These are phyloP conservation scores for Solanum pinnatisectum DNA, from an alignment of 257 asterid genomes.

Conservation along the genomic window DNA sequence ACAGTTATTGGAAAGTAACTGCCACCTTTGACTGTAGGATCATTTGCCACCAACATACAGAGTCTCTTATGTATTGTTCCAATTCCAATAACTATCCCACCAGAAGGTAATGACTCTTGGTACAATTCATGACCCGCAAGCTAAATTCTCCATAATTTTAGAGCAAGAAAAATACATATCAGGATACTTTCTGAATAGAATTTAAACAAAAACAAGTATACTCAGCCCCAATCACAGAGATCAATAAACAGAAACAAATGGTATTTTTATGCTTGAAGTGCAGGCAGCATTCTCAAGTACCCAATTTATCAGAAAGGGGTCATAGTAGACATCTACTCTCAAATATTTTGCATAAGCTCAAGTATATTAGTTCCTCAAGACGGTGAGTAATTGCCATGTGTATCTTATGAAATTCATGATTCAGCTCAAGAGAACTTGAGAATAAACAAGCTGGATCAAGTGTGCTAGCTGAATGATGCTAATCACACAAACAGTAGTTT, in stretches of 20 bases:
- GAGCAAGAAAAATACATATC: neutral
- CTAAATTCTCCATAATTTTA: constrained; percentile 28
- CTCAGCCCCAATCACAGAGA: neutral
- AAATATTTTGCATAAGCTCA: neutral
- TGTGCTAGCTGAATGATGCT: neutral
- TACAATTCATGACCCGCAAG: constrained; percentile 92
- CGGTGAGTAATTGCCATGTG: neutral
- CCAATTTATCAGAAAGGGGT: neutral
- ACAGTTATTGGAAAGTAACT: constrained; percentile 91
- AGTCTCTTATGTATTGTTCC: constrained; percentile 88
- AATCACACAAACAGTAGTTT: neutral
- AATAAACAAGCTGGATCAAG: neutral
- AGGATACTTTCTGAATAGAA: neutral
- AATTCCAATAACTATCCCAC: constrained; percentile 87
- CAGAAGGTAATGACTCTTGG: constrained; percentile 85
- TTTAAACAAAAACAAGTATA: neutral
- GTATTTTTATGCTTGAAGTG: neutral
- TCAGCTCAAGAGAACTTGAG: neutral
- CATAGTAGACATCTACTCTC: neutral
- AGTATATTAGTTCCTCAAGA: neutral
- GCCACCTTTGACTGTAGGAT: constrained; percentile 97
- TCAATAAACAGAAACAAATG: neutral
- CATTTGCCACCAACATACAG: constrained; percentile 95
- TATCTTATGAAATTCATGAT: neutral
- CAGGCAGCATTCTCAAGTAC: neutral